These are phyloP conservation scores for Citrus mangshanensis DNA, from an alignment of 345 rosid genomes.

Conservation along the genomic window DNA sequence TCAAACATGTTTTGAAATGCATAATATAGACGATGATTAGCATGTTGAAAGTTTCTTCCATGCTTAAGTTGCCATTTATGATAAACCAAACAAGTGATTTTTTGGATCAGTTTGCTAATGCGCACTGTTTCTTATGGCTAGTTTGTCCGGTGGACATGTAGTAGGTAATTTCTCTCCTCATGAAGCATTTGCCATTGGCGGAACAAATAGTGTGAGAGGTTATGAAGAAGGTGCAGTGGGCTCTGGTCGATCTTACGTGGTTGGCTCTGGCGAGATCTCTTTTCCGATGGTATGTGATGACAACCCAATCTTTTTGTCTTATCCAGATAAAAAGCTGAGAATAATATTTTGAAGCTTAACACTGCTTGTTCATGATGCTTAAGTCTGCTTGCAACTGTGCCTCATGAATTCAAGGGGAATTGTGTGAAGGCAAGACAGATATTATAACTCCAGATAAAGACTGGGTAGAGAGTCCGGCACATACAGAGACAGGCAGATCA, in stretches of 20 bases:
- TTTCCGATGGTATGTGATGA: slow-evolving; percentile 69
- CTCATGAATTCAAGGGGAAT: background rate
- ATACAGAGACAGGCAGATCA: background rate
- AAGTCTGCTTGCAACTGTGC: slow-evolving; percentile 2
- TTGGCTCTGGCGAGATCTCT: slow-evolving; percentile 84
- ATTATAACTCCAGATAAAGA: background rate
- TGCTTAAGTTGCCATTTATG: background rate
- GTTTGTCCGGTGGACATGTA: slow-evolving; percentile 86
- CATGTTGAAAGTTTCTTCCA: background rate
- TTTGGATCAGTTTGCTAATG: slow-evolving; percentile 19
- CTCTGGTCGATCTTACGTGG: slow-evolving; percentile 86
- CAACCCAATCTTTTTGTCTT: background rate
- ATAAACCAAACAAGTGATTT: background rate
- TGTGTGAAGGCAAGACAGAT: background rate
- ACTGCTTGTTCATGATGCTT: background rate
- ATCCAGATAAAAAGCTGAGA: background rate
- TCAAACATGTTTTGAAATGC: background rate
- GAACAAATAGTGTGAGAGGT: slow-evolving; percentile 95
- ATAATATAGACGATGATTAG: slow-evolving; percentile 2
- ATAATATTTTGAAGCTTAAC: background rate
- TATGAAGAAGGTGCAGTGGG: slow-evolving; percentile 98
- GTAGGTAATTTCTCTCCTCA: slow-evolving; percentile 90
- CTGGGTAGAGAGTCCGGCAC: background rate
- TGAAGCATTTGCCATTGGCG: slow-evolving; percentile 91
- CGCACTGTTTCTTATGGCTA: slow-evolving; percentile 28